Evolutionary conservation across 2,329 filamentous ascomycete species (phyloP).

Genomic region (Beauveria brongniartii): DNA sequence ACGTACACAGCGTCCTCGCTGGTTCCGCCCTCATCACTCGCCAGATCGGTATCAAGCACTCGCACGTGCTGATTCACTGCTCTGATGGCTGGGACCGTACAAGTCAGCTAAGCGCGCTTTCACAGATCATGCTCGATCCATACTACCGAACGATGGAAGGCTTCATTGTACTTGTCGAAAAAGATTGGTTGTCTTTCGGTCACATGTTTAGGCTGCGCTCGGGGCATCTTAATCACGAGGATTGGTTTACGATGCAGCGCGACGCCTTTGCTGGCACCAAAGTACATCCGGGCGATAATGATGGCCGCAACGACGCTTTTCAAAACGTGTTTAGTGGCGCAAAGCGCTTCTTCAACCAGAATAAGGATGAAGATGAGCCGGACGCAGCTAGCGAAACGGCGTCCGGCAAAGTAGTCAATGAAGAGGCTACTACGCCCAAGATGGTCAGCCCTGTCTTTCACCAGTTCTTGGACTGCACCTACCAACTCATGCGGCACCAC

Average conservation of each 20-base stretch:
- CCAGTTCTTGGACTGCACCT: conserved; percentile 91
- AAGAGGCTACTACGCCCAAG: conserved; percentile 69
- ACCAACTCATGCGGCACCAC: conserved; percentile 79
- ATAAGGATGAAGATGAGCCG: conserved; percentile 53
- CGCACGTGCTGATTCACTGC: conserved; percentile 93
- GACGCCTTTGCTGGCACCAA: conserved; percentile 62
- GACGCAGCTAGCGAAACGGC: conserved; percentile 38
- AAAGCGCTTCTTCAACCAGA: conserved; percentile 79
- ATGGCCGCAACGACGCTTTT: conserved; percentile 62
- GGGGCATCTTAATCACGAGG: conserved; percentile 79
- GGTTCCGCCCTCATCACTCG: conserved; percentile 78
- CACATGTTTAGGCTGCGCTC: conserved; percentile 96
- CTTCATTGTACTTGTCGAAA: conserved; percentile 90
- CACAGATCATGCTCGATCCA: conserved; percentile 89
- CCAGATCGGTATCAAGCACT: conserved; percentile 85
- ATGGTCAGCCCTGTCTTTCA: conserved; percentile 96
- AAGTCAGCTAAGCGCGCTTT: conserved; percentile 83
- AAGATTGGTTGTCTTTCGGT: conserved; percentile 96
- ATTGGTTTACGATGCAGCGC: conserved; percentile 86
- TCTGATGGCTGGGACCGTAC: conserved; percentile 98
- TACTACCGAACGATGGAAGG: conserved; percentile 92
- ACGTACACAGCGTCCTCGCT: conserved; percentile 76
- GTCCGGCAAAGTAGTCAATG: conserved; percentile 35
- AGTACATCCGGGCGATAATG: conserved; percentile 54
- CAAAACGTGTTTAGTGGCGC: conserved; percentile 83